Base-by-base conservation (phyloP, 2,329 filamentous ascomycete genomes). In the Hypoxylon sp. region DNA sequence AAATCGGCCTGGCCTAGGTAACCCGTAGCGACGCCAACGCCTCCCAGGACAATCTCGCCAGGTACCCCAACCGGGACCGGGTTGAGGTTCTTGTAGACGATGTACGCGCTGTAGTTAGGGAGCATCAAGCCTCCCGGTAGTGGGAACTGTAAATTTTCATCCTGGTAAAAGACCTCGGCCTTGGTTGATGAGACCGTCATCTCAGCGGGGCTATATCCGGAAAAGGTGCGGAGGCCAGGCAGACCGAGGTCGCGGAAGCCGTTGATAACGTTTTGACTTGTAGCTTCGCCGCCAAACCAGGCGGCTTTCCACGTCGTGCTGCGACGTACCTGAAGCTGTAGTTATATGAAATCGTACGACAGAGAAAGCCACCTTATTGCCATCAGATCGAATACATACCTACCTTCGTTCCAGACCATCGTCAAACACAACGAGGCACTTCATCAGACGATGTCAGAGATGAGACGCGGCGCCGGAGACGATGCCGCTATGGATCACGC, bases 141-240 rank as follows among this genome's bases (percentile, higher is more conserved):
- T 2, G 24, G 17, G 13, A 15, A 24, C 46, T 15, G 13, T 11
- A 21, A 29, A 29, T 24, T 29, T 2, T 39, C 19, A 6, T 63
- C 29, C 15, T 39, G 52, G 47, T 58, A 64, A 13, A 32, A 35
- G 10, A 63, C 13, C 32, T 62, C 52, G n/a, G 31, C 52, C 6
- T 42, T 53, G 1, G 48, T 63, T 11, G 58, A 60, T 17, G 57
- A 56, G 6, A 71, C 61, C 3, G 64, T 57, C 13, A 61, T 54
- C 60, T 80, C 79, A 1, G 78, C 76, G 2, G 79, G 77, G 0
- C 79, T 78, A 39, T 80, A 81, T 1, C 57, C 61, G 44, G 79
- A 75, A 44, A 64, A 51, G 0, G 73, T 44, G 1, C 53, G 39
- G 4, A 74, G 39, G 2, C 39, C 51, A 6, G 8, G 8, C 15